A percentile compares a stretch with the other conserved stretches of the same genome.
phyloP scores from a whole-genome alignment of 2,329 filamentous ascomycete species.

The Penicillium frequentans region DNA sequence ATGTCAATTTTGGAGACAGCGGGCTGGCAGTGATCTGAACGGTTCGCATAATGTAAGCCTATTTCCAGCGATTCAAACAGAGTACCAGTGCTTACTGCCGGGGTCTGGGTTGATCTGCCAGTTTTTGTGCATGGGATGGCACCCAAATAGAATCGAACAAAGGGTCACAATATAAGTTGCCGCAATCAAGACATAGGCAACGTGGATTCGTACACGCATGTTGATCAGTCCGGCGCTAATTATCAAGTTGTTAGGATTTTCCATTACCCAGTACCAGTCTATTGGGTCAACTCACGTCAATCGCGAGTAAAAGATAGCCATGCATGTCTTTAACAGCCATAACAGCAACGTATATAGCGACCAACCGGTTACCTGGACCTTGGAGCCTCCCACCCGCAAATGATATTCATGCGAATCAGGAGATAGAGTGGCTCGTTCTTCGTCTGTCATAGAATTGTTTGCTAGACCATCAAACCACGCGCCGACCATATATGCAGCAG shows the following conservation, averaged over 20 bases:
- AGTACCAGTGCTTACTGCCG: constrained; percentile 45
- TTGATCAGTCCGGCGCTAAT: constrained; percentile 40
- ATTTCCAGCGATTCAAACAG: neutral
- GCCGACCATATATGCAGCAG: constrained; percentile 51
- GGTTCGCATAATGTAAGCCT: constrained; percentile 9
- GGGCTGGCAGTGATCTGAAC: constrained; percentile 48
- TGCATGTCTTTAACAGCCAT: constrained; percentile 56
- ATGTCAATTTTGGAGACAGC: constrained; percentile 54
- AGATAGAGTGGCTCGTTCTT: constrained; percentile 48
- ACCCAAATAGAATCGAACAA: constrained; percentile 53
- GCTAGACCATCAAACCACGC: constrained; percentile 53
- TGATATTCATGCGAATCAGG: constrained; percentile 49
- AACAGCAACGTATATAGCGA: constrained; percentile 54
- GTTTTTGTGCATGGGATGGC: constrained; percentile 54
- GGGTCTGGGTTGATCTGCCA: constrained; percentile 63
- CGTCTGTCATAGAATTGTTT: constrained; percentile 58
- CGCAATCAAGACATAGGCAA: constrained; percentile 53
- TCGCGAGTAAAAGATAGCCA: constrained; percentile 58
- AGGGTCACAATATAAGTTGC: constrained; percentile 52
- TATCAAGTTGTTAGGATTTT: neutral
- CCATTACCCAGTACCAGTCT: neutral
- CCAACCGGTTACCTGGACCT: constrained; percentile 57
- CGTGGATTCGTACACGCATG: constrained; percentile 48
- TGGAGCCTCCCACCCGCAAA: constrained; percentile 53
- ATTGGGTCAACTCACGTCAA: constrained; percentile 43